A percentile compares a stretch with the other conserved stretches of the same genome.
Conservation (phyloP, 768 basidiomycete species). For the Lactifluus piperatus region DNA sequence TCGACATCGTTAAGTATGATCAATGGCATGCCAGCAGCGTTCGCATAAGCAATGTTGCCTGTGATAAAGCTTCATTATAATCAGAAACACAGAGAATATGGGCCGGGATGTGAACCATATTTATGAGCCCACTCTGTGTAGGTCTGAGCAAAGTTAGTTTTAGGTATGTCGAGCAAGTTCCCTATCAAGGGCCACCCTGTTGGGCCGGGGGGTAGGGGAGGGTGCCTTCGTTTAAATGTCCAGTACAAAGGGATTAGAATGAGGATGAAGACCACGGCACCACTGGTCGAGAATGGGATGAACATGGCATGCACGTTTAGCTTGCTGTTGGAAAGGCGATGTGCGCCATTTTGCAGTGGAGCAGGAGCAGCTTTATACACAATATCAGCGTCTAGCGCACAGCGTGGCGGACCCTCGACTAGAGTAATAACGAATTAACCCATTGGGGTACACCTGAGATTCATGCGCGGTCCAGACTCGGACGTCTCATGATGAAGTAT, state of each 20-base stretch:
- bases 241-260: neutral
- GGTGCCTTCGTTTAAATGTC: neutral
- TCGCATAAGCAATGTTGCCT: neutral
- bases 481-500: no score
- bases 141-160: neutral
- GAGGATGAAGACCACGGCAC: neutral
- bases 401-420: no score
- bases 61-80: neutral
- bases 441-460: no score
- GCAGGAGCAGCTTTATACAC: no score
- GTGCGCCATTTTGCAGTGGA: no score
- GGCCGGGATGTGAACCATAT: neutral
- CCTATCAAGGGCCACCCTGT: constrained; percentile 1
- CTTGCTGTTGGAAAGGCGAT: no score
- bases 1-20: neutral
- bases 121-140: neutral
- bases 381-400: no score
- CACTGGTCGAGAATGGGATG: neutral
- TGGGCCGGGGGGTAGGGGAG: neutral
- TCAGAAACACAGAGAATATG: neutral
- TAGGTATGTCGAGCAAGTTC: constrained; percentile 1
- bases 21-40: neutral
- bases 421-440: no score
- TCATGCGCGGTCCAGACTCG: no score
- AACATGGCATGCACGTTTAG: neutral